phyloP scores from a whole-genome alignment of 768 basidiomycete species.

The Hortiboletus flavorubellus region DNA sequence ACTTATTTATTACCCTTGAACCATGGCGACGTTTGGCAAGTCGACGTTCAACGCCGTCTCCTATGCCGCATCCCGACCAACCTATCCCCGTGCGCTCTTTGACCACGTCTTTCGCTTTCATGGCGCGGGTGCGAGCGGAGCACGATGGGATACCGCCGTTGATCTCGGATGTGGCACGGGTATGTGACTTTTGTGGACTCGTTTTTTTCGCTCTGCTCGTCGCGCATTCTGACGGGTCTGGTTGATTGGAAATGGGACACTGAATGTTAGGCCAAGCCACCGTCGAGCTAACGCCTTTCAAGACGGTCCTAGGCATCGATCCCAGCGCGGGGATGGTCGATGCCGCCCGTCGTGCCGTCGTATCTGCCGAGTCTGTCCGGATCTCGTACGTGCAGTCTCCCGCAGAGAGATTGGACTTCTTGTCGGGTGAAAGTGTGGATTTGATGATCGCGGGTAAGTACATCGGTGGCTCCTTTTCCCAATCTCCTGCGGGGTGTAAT shows the following conservation, averaged over 20 bases:
- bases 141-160: constrained; percentile 54
- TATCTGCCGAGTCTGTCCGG: neutral
- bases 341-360: constrained; percentile 37
- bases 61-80: constrained; percentile 71
- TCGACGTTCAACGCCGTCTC: constrained; percentile 60
- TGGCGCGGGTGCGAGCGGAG: constrained; percentile 6
- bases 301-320: constrained; percentile 64
- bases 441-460: constrained; percentile 60
- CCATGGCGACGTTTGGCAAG: constrained; percentile 77
- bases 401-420: constrained; percentile 53
- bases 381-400: constrained; percentile 38
- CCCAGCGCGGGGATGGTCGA: constrained; percentile 72
- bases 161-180: constrained; percentile 89
- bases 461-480: no score
- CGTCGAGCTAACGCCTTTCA: constrained; percentile 52
- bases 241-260: neutral
- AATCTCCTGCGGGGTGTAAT: no score
- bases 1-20: no score
- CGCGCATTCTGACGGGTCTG: no score
- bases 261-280: constrained; percentile 63
- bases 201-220: no score
- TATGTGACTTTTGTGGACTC: constrained; percentile 25
- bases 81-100: constrained; percentile 66
- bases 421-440: constrained; percentile 59
- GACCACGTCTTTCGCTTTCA: constrained; percentile 64